A percentile compares a stretch with the other conserved stretches of the same genome.
phyloP scores from a whole-genome alignment of 495 filamentous ascomycete species.

The Cetradonia linearis region DNA sequence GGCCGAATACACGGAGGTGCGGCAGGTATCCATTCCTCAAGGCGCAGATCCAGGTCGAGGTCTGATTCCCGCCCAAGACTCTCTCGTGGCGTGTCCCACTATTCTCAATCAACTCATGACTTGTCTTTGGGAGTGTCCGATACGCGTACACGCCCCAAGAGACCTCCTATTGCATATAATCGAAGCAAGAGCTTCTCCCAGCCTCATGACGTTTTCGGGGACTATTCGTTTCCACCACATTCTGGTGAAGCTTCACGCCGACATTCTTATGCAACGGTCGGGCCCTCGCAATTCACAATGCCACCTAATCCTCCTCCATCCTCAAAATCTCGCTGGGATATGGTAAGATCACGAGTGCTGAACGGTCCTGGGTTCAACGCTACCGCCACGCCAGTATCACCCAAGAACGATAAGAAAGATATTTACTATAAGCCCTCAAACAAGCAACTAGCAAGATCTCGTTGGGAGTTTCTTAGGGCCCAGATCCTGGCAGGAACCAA shows the following conservation, averaged over 20 bases:
- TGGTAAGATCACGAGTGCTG: constrained; percentile 5
- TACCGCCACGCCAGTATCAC: constrained; percentile 3
- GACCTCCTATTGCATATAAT: neutral
- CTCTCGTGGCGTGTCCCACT: neutral
- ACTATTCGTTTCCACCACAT: neutral
- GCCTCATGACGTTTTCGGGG: neutral
- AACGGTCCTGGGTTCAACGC: neutral
- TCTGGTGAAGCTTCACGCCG: neutral
- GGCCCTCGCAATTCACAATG: neutral
- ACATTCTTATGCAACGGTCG: neutral
- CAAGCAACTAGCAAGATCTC: constrained; percentile 9
- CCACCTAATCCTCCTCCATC: neutral
- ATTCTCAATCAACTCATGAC: neutral
- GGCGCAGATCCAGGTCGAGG: constrained; percentile 7
- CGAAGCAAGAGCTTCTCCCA: neutral
- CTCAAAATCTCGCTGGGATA: constrained; percentile 5
- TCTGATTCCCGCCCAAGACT: neutral
- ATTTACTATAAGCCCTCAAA: constrained; percentile 11
- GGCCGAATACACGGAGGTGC: neutral
- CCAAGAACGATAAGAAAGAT: neutral
- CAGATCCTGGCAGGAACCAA: neutral
- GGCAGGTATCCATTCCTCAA: neutral
- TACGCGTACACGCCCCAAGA: neutral
- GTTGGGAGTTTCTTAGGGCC: constrained; percentile 7
- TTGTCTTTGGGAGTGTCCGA: neutral